phyloP scores from a whole-genome alignment of 768 basidiomycete species.

The Kwoniella heveanensis region DNA sequence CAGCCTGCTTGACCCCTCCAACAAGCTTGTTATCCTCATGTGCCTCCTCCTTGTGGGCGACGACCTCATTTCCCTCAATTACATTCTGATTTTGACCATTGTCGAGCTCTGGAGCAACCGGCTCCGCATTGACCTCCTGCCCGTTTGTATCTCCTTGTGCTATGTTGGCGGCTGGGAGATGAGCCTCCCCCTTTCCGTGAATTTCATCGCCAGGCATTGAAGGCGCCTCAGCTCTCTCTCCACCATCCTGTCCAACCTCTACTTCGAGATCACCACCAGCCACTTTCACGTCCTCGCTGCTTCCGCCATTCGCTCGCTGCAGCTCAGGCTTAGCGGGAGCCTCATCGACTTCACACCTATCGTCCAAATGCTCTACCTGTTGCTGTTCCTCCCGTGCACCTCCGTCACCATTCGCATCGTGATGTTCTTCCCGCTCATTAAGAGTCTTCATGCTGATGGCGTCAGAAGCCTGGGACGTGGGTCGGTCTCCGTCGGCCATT shows the following conservation, averaged over 20 bases:
- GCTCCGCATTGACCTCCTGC: no score
- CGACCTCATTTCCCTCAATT: not conserved
- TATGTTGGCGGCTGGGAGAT: no score
- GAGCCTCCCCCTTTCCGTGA: no score
- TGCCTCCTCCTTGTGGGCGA: not conserved
- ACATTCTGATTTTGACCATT: no score
- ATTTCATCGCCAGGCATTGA: no score
- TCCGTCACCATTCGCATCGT: not conserved
- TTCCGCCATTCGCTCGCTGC: not conserved
- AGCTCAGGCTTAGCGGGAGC: not conserved
- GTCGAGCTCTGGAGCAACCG: no score
- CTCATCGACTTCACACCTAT: not conserved
- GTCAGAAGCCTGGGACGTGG: constrained; percentile 14
- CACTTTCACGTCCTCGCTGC: not conserved
- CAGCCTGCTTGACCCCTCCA: constrained; percentile 12
- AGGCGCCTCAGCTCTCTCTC: not conserved
- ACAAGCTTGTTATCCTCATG: constrained; percentile 15
- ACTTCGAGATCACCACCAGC: not conserved
- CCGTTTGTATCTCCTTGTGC: no score
- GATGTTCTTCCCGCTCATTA: constrained; percentile 1
- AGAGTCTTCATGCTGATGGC: constrained; percentile 17
- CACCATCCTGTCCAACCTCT: not conserved
- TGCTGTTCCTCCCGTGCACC: not conserved
- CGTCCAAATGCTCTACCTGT: not conserved
- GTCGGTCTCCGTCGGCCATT: not conserved